A percentile compares a stretch with the other conserved stretches of the same genome.
Evolutionary conservation across 108 stramenopile species (phyloP).

Genomic region (Chaetoceros tenuissimus): DNA sequence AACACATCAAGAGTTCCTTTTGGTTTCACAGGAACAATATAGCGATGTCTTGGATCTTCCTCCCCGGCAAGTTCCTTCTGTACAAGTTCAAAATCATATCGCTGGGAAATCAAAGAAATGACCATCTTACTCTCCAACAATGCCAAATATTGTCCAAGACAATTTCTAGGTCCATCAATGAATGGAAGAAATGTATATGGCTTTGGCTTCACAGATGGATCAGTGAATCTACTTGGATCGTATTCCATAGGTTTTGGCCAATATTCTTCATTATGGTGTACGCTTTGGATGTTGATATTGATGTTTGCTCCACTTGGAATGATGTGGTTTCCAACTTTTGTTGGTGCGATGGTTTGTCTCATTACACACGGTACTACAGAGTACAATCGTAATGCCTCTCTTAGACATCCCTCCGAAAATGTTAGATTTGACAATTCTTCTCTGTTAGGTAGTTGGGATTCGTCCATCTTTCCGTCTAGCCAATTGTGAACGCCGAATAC

Average conservation of each 20-base stretch:
- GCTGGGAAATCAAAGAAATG: slow-evolving; percentile 6
- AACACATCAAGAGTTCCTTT: slow-evolving; percentile 15
- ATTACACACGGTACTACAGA: slow-evolving; percentile 4
- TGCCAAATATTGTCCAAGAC: slow-evolving; percentile 5
- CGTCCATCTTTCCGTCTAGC: not conserved
- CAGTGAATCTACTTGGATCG: slow-evolving; percentile 5
- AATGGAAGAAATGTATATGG: slow-evolving; percentile 10
- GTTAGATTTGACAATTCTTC: slow-evolving; percentile 8
- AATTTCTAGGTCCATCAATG: slow-evolving; percentile 9
- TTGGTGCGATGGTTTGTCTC: slow-evolving; percentile 1
- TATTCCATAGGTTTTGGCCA: slow-evolving; percentile 8
- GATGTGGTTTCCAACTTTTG: not conserved
- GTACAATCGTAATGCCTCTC: slow-evolving; percentile 10
- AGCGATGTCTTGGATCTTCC: slow-evolving; percentile 23
- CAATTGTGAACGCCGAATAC: slow-evolving; percentile 6
- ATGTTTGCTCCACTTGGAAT: slow-evolving; percentile 1
- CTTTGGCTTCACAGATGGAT: not conserved
- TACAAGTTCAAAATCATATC: slow-evolving; percentile 6
- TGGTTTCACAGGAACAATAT: slow-evolving; percentile 18
- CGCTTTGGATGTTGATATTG: slow-evolving; percentile 3
- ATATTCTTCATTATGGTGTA: slow-evolving; percentile 8
- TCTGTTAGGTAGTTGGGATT: not conserved
- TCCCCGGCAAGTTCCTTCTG: slow-evolving; percentile 5
- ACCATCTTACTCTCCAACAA: slow-evolving; percentile 11
- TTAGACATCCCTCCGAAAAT: slow-evolving; percentile 18